Base-by-base conservation (phyloP, 768 basidiomycete genomes). In the Rhodocollybia butyracea region DNA sequence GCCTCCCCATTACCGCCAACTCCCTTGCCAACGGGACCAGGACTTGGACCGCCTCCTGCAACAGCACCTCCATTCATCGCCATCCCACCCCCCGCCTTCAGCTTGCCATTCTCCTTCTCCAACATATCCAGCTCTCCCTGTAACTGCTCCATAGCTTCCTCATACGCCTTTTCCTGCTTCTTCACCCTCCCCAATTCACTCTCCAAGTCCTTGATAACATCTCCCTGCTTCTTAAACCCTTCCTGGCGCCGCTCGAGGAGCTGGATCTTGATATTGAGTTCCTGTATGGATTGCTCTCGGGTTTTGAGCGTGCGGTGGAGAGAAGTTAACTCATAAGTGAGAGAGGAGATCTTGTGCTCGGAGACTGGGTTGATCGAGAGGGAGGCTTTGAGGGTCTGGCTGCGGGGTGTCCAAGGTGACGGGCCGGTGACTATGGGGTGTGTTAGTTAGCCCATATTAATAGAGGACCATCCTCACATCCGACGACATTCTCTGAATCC, bases 221-320 rank as follows among this genome's bases (percentile, higher is more conserved):
- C 96, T 3, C 88, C 86, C 71, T 96, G 92, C 68, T 89, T 92
- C 79, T 93, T 95, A 58, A 86, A 87, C 2, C 85, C 81, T 66
- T 98, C 95, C 78, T 94, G 86, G 30, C 94, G 83, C 43, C 94
- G 85, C 66, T 97, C 94, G 84, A 98, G 90, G 13, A 95, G 79
- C 67, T 98, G 93, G 55, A 98, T 93, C 77, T 95, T 98, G 54
- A 98, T 94, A 2, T 76, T 75, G 4, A 86, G 77, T 65, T 98
- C 97, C 68, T 98, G 94, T 32, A 93, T 85, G 24, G 71, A 79
- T 76, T 97, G 94, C 59, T 98, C 97, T 72, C 91, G 86, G n/a
- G 83, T 72, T 67, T 89, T 90, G 65, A 98, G 78, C 47, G 81
- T 90, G 29, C 94, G 86, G 27, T 88, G 81, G 38, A 98, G 83